Percentiles rank a stretch among this genome's conserved stretches.
Evolutionary conservation across 169 alveolate genomes (phyloP).

Genomic region (Theileria sp.): DNA sequence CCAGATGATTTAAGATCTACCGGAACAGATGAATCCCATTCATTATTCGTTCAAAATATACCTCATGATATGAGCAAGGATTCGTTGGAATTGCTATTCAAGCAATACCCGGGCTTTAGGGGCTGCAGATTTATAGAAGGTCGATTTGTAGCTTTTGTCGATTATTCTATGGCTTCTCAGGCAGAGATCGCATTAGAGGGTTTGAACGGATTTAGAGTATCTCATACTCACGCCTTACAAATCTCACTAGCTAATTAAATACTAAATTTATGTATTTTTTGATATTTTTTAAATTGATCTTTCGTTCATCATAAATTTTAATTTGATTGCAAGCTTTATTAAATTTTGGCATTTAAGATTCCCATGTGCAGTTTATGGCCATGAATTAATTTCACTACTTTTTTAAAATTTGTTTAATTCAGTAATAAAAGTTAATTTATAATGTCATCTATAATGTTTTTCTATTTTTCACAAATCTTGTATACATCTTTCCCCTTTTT

Average conservation of each 20-base stretch:
- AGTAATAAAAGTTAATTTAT: no score
- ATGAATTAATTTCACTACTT: background rate
- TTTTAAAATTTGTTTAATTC: background rate
- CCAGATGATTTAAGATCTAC: conserved; percentile 16
- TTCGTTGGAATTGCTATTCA: conserved; percentile 75
- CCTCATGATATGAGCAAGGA: conserved; percentile 78
- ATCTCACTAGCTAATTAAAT: conserved; percentile 71
- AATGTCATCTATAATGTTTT: background rate
- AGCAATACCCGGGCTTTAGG: conserved; percentile 82
- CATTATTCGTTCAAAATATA: conserved; percentile 80
- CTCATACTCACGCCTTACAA: conserved; percentile 74
- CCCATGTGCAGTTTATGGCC: background rate
- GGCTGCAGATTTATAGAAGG: conserved; percentile 80
- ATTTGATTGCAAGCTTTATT: background rate
- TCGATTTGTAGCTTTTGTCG: conserved; percentile 81
- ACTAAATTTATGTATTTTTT: background rate
- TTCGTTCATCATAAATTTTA: background rate
- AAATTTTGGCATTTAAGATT: background rate
- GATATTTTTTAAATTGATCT: background rate
- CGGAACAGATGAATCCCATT: conserved; percentile 41
- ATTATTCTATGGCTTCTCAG: conserved; percentile 68
- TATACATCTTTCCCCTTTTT: background rate
- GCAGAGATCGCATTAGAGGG: conserved; percentile 85
- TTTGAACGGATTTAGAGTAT: conserved; percentile 77
- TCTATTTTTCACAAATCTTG: background rate